phyloP scores from a whole-genome alignment of 2,329 filamentous ascomycete species.

The Cladophialophora bantiana region DNA sequence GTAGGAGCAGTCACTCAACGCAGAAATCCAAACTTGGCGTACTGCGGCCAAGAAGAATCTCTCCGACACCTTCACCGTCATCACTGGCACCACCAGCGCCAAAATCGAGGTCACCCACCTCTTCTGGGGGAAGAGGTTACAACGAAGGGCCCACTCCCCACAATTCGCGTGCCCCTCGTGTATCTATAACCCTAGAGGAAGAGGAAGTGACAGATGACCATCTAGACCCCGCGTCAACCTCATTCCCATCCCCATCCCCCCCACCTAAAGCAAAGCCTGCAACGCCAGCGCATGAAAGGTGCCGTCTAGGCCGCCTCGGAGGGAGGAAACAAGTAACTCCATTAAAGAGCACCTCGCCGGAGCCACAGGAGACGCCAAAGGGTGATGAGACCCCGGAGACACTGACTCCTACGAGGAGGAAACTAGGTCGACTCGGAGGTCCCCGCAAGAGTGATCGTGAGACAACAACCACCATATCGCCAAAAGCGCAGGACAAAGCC shows the following conservation, averaged over 20 bases:
- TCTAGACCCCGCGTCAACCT: not conserved
- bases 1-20: not conserved
- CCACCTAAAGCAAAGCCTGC: not conserved
- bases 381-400: not conserved
- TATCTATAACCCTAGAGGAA: not conserved
- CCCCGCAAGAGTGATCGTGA: conserved; percentile 4
- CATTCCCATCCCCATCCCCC: not conserved
- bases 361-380: not conserved
- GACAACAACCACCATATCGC: conserved; percentile 35
- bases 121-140: not conserved
- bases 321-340: conserved; percentile 11
- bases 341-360: not conserved
- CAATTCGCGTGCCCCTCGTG: not conserved
- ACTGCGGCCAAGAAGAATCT: conserved; percentile 22
- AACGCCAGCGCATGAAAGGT: not conserved
- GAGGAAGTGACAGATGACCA: not conserved
- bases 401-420: not conserved
- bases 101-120: not conserved
- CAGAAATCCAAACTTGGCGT: conserved; percentile 19
- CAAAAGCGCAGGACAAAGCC: conserved; percentile 1
- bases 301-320: conserved; percentile 20
- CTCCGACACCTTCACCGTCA: conserved; percentile 34
- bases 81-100: conserved; percentile 11
- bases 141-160: not conserved
- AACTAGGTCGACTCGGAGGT: not conserved